phyloP scores from a whole-genome alignment of 495 filamentous ascomycete species.

The Daldinia bambusicola region DNA sequence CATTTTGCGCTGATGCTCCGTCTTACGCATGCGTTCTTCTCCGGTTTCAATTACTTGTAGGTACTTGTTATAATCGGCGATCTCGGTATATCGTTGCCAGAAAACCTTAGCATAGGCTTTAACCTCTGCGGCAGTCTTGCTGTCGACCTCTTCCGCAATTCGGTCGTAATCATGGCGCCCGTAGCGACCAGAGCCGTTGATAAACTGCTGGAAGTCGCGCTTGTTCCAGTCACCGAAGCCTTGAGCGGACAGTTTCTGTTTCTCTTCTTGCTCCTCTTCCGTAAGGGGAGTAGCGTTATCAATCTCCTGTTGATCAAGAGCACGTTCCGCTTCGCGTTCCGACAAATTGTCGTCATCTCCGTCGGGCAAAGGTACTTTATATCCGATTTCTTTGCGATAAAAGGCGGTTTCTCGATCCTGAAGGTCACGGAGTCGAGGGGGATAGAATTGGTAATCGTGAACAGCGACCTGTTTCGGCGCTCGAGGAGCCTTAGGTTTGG shows the following conservation, averaged over 20 bases:
- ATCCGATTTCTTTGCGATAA: constrained; percentile 93
- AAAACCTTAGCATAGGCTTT: constrained; percentile 92
- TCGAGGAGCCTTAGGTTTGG: constrained; percentile 94
- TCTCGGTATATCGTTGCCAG: constrained; percentile 91
- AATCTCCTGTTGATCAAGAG: constrained; percentile 88
- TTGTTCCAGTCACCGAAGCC: constrained; percentile 96
- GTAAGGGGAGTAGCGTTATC: constrained; percentile 90
- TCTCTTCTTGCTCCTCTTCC: constrained; percentile 88
- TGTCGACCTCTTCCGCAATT: constrained; percentile 91
- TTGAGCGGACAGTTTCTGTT: constrained; percentile 77
- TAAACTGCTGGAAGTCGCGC: constrained; percentile 97
- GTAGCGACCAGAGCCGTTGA: constrained; percentile 93
- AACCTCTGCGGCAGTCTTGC: constrained; percentile 85
- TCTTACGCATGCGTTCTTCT: constrained; percentile 87
- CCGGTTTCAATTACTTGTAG: constrained; percentile 88
- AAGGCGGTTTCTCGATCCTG: constrained; percentile 96
- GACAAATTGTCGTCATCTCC: constrained; percentile 84
- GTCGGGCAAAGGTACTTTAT: constrained; percentile 87
- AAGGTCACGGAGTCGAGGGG: constrained; percentile 78
- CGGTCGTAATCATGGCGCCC: constrained; percentile 83
- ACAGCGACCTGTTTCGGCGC: constrained; percentile 92
- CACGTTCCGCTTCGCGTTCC: constrained; percentile 86
- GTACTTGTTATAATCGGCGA: constrained; percentile 87
- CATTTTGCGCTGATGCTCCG: constrained; percentile 93
- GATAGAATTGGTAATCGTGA: constrained; percentile 99